Conservation (phyloP, 371 early-diverging fungal species). For the Dichotomocladium elegans region DNA sequence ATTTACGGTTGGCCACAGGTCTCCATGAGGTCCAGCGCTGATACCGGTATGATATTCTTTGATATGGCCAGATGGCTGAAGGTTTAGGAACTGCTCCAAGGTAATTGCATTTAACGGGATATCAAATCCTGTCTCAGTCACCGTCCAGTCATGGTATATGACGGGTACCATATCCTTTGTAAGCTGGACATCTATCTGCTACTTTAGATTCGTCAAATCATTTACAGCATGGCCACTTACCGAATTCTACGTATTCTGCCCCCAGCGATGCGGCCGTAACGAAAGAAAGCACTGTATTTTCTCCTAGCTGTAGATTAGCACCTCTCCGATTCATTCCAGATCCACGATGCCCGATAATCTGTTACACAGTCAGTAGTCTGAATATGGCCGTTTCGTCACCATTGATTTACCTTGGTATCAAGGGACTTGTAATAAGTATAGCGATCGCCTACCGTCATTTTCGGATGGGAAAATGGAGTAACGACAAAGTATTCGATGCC, state of each 20-base stretch:
- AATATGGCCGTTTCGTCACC: neutral
- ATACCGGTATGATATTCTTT: slow-evolving; percentile 49
- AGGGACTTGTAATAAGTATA: slow-evolving; percentile 64
- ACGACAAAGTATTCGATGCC: slow-evolving; percentile 63
- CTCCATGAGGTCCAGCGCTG: slow-evolving; percentile 15
- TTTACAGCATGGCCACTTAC: slow-evolving; percentile 32
- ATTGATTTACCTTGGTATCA: slow-evolving; percentile 45
- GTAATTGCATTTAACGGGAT: slow-evolving; percentile 74
- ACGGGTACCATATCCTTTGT: slow-evolving; percentile 90
- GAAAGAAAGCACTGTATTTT: slow-evolving; percentile 93
- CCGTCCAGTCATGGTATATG: slow-evolving; percentile 93
- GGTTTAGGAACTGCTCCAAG: slow-evolving; percentile 65
- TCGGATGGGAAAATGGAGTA: slow-evolving; percentile 61
- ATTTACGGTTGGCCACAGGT: neutral
- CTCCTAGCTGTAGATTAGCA: slow-evolving; percentile 76
- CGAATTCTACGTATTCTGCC: slow-evolving; percentile 93
- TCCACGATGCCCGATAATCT: slow-evolving; percentile 94
- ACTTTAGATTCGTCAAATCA: neutral
- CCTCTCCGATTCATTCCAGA: slow-evolving; percentile 80
- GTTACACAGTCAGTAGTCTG: neutral
- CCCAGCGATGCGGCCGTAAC: slow-evolving; percentile 83
- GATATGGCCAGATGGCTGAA: slow-evolving; percentile 46
- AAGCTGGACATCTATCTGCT: slow-evolving; percentile 84
- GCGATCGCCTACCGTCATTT: slow-evolving; percentile 51
- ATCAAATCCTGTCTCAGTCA: slow-evolving; percentile 83